phyloP scores from a whole-genome alignment of 441 rosid species.

The Euphorbia corollata region DNA sequence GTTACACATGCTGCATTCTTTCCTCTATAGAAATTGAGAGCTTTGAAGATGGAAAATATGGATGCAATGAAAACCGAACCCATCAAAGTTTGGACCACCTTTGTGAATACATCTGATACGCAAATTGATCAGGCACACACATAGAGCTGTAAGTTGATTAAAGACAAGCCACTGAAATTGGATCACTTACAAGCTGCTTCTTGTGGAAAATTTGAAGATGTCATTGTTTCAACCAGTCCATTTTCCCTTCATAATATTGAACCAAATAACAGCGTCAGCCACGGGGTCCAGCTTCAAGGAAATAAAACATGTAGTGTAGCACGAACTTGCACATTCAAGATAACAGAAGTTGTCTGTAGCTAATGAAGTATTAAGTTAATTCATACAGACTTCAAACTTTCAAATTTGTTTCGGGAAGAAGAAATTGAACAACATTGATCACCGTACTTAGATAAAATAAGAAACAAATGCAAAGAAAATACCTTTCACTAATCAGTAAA shows the following conservation, averaged over 20 bases:
- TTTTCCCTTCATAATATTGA: conserved; percentile 50
- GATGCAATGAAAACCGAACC: conserved; percentile 53
- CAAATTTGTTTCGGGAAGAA: neutral
- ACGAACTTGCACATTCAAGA: neutral
- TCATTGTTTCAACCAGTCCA: conserved; percentile 41
- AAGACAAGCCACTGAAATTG: conserved; percentile 9
- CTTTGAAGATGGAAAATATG: conserved; percentile 54
- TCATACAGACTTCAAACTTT: neutral
- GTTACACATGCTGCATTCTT: conserved; percentile 25
- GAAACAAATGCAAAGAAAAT: neutral
- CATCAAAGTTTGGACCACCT: conserved; percentile 39
- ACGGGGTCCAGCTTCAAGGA: conserved; percentile 8
- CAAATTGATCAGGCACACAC: conserved; percentile 1
- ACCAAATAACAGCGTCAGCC: conserved; percentile 12
- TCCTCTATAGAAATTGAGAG: conserved; percentile 40
- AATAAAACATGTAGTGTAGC: neutral
- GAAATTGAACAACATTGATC: neutral
- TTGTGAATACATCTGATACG: conserved; percentile 48
- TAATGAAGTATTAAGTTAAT: neutral
- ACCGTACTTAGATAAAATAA: neutral
- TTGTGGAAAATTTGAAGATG: conserved; percentile 36
- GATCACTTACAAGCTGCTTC: conserved; percentile 59
- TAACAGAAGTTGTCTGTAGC: neutral
- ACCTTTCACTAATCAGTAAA: neutral
- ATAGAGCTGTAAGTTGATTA: conserved; percentile 16